Conservation (phyloP, 306 rosid genomes). For the Cotoneaster glaucophyllus region DNA sequence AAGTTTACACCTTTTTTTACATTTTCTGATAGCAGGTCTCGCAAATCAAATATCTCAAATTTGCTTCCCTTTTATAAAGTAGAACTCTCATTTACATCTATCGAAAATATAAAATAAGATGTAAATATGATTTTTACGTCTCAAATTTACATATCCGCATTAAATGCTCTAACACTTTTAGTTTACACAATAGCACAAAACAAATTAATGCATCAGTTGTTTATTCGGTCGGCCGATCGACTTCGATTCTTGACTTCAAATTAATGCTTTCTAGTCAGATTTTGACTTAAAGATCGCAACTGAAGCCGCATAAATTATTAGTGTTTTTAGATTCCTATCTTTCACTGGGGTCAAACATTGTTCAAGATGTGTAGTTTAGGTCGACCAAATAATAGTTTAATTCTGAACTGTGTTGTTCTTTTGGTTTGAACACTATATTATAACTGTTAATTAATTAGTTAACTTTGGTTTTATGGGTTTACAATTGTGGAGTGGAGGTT, state of each 20-base stretch:
- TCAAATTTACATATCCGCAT: too few relatives aligned
- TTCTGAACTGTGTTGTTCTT: neutral
- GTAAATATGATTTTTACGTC: too few relatives aligned
- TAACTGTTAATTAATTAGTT: neutral
- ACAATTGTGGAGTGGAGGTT: too few relatives aligned
- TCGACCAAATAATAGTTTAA: neutral
- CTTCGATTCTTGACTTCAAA: neutral
- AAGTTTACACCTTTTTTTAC: too few relatives aligned
- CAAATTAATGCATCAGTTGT: neutral
- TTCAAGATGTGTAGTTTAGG: neutral
- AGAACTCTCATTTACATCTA: too few relatives aligned
- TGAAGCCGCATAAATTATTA: neutral
- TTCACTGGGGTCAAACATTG: neutral
- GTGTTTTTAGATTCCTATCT: neutral
- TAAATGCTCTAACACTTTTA: neutral
- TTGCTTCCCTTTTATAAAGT: too few relatives aligned
- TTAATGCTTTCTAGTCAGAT: neutral
- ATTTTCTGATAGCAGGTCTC: too few relatives aligned
- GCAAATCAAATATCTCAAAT: too few relatives aligned
- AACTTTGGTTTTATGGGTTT: neutral
- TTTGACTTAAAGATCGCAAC: neutral
- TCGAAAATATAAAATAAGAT: accelerated
- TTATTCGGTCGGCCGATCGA: neutral
- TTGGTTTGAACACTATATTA: neutral
- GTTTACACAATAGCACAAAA: neutral